phyloP scores from a whole-genome alignment of 441 rosid species.

The Erodium texanum region DNA sequence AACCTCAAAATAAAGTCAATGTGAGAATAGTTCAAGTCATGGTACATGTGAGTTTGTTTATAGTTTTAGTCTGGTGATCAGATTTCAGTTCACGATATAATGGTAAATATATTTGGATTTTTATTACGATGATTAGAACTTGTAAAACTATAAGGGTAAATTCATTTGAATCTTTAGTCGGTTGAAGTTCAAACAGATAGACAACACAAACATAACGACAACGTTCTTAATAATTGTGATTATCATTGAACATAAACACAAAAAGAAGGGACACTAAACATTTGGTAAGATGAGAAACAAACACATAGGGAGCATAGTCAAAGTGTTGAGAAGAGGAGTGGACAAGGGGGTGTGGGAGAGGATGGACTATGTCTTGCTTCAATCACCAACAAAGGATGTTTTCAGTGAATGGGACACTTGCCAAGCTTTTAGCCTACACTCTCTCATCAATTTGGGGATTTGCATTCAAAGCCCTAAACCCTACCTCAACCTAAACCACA shows the following conservation, averaged over 20 bases:
- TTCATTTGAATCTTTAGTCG: too few relatives aligned
- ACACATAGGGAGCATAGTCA: not conserved
- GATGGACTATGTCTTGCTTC: not conserved
- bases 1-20: too few relatives aligned
- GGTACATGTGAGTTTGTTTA: too few relatives aligned
- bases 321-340: not conserved
- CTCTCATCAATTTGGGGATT: not conserved
- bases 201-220: too few relatives aligned
- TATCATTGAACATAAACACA: not conserved
- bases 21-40: too few relatives aligned
- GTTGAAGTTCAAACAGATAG: too few relatives aligned
- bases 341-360: not conserved
- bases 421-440: not conserved
- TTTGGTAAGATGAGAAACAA: not conserved
- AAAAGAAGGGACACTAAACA: not conserved
- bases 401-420: not conserved
- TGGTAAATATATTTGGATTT: too few relatives aligned
- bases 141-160: too few relatives aligned
- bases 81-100: too few relatives aligned
- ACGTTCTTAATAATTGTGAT: too few relatives aligned
- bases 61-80: too few relatives aligned
- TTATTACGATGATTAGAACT: too few relatives aligned
- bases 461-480: not conserved
- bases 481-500: not conserved
- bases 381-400: constrained; percentile 1